phyloP scores from a whole-genome alignment of 768 basidiomycete species.

The Podaxis sp. region DNA sequence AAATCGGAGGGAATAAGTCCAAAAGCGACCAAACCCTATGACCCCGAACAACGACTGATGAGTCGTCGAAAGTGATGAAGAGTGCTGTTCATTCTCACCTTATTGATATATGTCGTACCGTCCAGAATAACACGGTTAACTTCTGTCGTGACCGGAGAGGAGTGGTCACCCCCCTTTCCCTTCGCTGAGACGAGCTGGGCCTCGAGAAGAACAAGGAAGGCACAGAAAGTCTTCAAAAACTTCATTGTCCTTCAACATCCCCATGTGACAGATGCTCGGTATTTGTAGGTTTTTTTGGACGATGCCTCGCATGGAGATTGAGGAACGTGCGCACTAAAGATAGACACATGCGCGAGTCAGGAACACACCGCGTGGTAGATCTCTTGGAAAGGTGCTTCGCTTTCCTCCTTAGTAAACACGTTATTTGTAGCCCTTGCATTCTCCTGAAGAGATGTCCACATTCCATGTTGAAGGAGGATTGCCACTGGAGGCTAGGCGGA shows the following conservation, averaged over 20 bases:
- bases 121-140: slow-evolving; percentile 29
- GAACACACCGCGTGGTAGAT: neutral
- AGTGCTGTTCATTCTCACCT: slow-evolving; percentile 21
- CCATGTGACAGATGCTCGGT: neutral
- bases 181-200: neutral
- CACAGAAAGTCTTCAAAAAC: neutral
- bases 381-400: neutral
- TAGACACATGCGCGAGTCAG: neutral
- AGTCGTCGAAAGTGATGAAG: neutral
- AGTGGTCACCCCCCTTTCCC: neutral
- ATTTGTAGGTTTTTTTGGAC: neutral
- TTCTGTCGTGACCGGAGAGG: neutral
- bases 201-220: neutral
- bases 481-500: too few species aligned
- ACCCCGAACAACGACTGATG: neutral
- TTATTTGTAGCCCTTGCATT: neutral
- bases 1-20: slow-evolving; percentile 60
- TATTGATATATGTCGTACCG: slow-evolving; percentile 43
- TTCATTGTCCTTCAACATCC: neutral
- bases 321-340: neutral
- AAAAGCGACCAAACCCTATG: slow-evolving; percentile 56
- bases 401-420: neutral
- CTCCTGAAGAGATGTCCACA: neutral
- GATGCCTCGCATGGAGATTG: neutral
- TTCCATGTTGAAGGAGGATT: too few species aligned